A percentile compares a stretch with the other conserved stretches of the same genome.
These are phyloP conservation scores for Hypoxylon sp. DNA, from an alignment of 2,329 filamentous ascomycete genomes.

Conservation along the genomic window DNA sequence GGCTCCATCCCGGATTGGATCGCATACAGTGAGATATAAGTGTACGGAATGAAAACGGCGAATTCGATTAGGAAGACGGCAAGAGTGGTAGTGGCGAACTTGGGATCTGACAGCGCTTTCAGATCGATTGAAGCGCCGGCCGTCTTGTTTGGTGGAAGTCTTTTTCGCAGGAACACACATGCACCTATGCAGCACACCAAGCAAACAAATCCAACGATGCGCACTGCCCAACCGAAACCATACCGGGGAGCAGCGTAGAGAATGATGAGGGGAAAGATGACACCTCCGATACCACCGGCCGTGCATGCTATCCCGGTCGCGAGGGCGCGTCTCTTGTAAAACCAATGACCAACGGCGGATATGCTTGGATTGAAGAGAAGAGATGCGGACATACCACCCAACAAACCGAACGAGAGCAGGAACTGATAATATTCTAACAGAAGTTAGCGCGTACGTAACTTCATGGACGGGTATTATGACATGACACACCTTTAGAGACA, in stretches of 20 bases:
- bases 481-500: neutral
- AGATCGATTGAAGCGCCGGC: neutral
- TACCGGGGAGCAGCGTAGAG: slow-evolving; percentile 40
- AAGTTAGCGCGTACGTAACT: neutral
- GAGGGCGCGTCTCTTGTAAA: slow-evolving; percentile 68
- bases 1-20: neutral
- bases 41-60: neutral
- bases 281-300: slow-evolving; percentile 68
- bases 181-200: neutral
- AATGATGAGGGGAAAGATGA: slow-evolving; percentile 56
- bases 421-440: slow-evolving; percentile 72
- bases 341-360: slow-evolving; percentile 74
- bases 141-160: neutral
- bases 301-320: slow-evolving; percentile 75
- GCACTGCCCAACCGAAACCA: slow-evolving; percentile 47
- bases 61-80: neutral
- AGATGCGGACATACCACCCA: slow-evolving; percentile 71
- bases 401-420: slow-evolving; percentile 71
- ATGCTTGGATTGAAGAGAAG: slow-evolving; percentile 76
- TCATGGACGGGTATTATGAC: neutral
- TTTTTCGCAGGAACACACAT: neutral
- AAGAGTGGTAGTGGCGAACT: neutral
- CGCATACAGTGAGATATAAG: neutral
- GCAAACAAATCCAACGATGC: slow-evolving; percentile 45
- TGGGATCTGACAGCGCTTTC: neutral